Percentiles rank a stretch among this genome's conserved stretches.
phyloP scores from a whole-genome alignment of 2,329 filamentous ascomycete species.

The Xylaria sp. region DNA sequence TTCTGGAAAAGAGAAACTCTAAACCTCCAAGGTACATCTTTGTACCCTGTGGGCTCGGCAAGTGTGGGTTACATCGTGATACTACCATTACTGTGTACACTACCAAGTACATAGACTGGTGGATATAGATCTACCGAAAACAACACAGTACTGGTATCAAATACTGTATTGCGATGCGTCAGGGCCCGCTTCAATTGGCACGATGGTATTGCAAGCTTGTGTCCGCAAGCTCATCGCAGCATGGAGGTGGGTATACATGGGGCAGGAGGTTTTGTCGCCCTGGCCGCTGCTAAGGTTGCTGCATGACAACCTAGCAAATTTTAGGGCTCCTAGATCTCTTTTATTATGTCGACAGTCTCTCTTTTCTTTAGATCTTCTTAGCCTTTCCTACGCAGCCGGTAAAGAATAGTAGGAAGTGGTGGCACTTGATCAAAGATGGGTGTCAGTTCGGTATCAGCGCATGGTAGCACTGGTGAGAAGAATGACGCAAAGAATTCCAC shows the following conservation, averaged over 20 bases:
- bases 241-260: conserved; percentile 28
- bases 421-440: conserved; percentile 34
- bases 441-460: conserved; percentile 32
- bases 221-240: conserved; percentile 18
- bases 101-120: conserved; percentile 22
- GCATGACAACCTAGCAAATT: conserved; percentile 25
- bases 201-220: conserved; percentile 16
- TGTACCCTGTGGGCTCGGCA: conserved; percentile 37
- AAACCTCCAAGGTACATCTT: conserved; percentile 35
- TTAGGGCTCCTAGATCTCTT: conserved; percentile 18
- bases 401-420: conserved; percentile 14
- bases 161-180: not conserved
- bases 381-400: conserved; percentile 4
- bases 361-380: not conserved
- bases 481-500: conserved; percentile 7
- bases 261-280: conserved; percentile 16
- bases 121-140: conserved; percentile 24
- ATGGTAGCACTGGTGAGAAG: conserved; percentile 22
- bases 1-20: conserved; percentile 2
- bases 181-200: conserved; percentile 22
- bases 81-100: not conserved
- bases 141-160: not conserved
- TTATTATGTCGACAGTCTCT: conserved; percentile 5
- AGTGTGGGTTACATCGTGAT: conserved; percentile 40
- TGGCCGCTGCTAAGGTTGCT: conserved; percentile 16